Conservation (phyloP, 371 early-diverging fungal species). For the Lichtheimia corymbifera region DNA sequence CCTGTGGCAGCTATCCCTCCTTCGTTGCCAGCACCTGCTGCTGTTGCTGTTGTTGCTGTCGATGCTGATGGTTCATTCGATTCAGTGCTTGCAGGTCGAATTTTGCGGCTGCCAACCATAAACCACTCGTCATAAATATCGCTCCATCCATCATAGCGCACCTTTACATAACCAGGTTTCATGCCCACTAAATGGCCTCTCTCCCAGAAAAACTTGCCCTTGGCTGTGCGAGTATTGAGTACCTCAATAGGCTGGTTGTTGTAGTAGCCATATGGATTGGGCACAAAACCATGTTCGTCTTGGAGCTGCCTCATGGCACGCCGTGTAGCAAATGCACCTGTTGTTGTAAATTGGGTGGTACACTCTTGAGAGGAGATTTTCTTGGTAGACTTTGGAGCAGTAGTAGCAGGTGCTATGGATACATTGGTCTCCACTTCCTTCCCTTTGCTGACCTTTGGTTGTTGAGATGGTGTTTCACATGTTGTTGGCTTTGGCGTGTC, state of each 20-base stretch:
- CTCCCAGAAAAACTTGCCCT: slow-evolving; percentile 39
- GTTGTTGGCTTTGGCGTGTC: background rate
- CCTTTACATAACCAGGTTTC: slow-evolving; percentile 47
- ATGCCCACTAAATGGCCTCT: slow-evolving; percentile 50
- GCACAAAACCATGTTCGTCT: slow-evolving; percentile 47
- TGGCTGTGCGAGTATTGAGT: slow-evolving; percentile 34
- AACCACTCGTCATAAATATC: slow-evolving; percentile 66
- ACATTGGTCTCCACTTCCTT: background rate
- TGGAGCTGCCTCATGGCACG: slow-evolving; percentile 41
- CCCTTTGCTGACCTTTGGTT: background rate
- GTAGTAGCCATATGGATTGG: slow-evolving; percentile 44
- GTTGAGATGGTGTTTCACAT: background rate
- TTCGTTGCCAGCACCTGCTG: background rate
- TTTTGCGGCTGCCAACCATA: slow-evolving; percentile 58
- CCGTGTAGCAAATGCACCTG: slow-evolving; percentile 52
- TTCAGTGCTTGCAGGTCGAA: slow-evolving; percentile 18
- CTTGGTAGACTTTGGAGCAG: background rate
- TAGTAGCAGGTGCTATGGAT: background rate
- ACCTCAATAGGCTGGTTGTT: slow-evolving; percentile 38
- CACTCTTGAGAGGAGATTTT: background rate
- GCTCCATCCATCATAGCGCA: slow-evolving; percentile 65
- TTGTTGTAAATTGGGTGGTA: slow-evolving; percentile 24
- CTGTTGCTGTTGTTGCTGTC: background rate
- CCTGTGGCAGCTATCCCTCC: background rate
- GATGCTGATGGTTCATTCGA: background rate